Conservation (phyloP, 192 early-diverging fungal genomes). For the Coemansia sp. region DNA sequence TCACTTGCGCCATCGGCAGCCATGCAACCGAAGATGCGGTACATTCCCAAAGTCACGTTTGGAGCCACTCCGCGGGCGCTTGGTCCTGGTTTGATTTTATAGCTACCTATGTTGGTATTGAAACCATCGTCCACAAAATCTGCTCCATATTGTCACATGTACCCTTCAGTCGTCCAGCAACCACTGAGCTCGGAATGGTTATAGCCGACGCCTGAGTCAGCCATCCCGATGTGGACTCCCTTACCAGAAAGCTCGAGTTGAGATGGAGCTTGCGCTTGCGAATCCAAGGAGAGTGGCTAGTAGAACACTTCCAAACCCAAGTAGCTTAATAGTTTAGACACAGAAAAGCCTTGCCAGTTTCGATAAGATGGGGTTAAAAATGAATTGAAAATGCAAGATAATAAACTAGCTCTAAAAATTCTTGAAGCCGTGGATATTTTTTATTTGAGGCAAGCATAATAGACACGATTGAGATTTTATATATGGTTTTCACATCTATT, state of each 20-base stretch:
- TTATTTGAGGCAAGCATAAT: too few relatives aligned
- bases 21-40: slow-evolving; percentile 62
- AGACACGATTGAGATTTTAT: neutral
- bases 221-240: slow-evolving; percentile 65
- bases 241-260: slow-evolving; percentile 58
- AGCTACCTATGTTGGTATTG: slow-evolving; percentile 16
- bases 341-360: too few relatives aligned
- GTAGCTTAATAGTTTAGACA: neutral
- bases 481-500: too few relatives aligned
- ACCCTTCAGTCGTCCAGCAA: slow-evolving; percentile 62
- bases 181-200: slow-evolving; percentile 64
- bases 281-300: neutral
- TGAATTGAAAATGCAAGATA: neutral
- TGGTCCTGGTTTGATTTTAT: slow-evolving; percentile 57
- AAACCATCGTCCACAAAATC: slow-evolving; percentile 67
- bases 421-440: neutral
- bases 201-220: slow-evolving; percentile 74
- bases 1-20: slow-evolving; percentile 20
- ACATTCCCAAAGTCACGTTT: slow-evolving; percentile 65
- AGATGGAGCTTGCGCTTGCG: neutral
- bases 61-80: slow-evolving; percentile 65
- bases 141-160: slow-evolving; percentile 59
- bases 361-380: too few relatives aligned
- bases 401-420: neutral
- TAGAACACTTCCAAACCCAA: neutral